Conservation (phyloP, 495 filamentous ascomycete genomes). For the Letharia columbiana region DNA sequence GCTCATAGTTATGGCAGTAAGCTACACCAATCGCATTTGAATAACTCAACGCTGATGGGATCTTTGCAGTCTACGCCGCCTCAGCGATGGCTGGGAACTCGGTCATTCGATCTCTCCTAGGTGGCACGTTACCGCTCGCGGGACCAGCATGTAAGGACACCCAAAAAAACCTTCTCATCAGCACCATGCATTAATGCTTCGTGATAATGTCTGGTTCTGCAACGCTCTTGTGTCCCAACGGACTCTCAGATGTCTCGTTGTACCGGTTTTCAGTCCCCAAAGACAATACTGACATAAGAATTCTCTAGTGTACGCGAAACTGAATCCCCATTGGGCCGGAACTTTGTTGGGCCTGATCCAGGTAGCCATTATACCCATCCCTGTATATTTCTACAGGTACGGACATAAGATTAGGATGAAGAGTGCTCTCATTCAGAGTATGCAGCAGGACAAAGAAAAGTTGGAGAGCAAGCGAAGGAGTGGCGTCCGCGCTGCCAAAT, state of each 20-base stretch:
- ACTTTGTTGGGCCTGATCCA: constrained; percentile 66
- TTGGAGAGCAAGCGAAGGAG: constrained; percentile 14
- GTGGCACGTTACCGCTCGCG: constrained; percentile 64
- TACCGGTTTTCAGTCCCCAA: not conserved
- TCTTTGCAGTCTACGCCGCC: constrained; percentile 51
- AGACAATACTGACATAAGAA: not conserved
- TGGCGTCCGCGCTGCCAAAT: not conserved
- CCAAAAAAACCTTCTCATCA: not conserved
- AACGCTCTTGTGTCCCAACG: not conserved
- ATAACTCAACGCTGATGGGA: not conserved
- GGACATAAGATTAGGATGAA: constrained; percentile 58
- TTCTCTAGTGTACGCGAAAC: constrained; percentile 47
- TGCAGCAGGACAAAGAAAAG: constrained; percentile 62
- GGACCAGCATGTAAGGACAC: constrained; percentile 42
- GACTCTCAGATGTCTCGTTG: not conserved
- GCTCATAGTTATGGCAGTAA: constrained; percentile 60
- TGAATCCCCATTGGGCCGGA: constrained; percentile 72
- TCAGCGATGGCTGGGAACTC: constrained; percentile 70
- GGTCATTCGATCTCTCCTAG: constrained; percentile 57
- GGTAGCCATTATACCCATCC: constrained; percentile 64
- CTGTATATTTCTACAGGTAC: constrained; percentile 68
- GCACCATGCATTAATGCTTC: not conserved
- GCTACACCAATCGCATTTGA: not conserved
- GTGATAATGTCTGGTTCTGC: not conserved
- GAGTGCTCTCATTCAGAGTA: constrained; percentile 55